phyloP scores from a whole-genome alignment of 2,329 filamentous ascomycete genomes.

The Colletotrichum sp. region DNA sequence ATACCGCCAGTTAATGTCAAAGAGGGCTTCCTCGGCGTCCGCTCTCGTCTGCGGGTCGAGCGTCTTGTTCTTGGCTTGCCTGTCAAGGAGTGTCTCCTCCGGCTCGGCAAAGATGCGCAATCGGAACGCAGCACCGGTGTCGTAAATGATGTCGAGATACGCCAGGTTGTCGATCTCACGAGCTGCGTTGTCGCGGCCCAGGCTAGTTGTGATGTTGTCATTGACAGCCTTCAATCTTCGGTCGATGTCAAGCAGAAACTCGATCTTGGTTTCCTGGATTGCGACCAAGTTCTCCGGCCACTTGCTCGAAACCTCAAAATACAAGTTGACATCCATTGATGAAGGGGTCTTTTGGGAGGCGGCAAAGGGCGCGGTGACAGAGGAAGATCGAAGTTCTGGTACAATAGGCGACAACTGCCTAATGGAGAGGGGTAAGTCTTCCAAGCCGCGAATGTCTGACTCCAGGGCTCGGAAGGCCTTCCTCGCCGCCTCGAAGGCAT shows the following conservation, averaged over 20 bases:
- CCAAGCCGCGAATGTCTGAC: constrained; percentile 75
- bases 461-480: constrained; percentile 77
- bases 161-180: constrained; percentile 75
- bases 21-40: constrained; percentile 72
- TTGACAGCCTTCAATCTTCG: constrained; percentile 70
- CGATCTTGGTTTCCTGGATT: constrained; percentile 92
- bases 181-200: constrained; percentile 82
- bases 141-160: constrained; percentile 82
- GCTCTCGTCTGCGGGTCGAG: constrained; percentile 70
- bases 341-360: constrained; percentile 48
- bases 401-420: constrained; percentile 79
- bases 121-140: constrained; percentile 76
- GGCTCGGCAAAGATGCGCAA: constrained; percentile 89
- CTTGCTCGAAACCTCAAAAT: constrained; percentile 90
- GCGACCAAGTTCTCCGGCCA: constrained; percentile 94
- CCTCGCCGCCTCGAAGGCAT: constrained; percentile 71
- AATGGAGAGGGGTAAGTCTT: constrained; percentile 86
- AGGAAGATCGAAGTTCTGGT: constrained; percentile 76
- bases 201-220: constrained; percentile 65
- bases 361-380: constrained; percentile 57
- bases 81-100: constrained; percentile 80
- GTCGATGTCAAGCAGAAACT: constrained; percentile 81
- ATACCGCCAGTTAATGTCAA: constrained; percentile 74
- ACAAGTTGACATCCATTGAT: constrained; percentile 81
- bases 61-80: constrained; percentile 76